Conservation (phyloP, 2,329 filamentous ascomycete genomes). For the Cladosporium sphaerospermum region DNA sequence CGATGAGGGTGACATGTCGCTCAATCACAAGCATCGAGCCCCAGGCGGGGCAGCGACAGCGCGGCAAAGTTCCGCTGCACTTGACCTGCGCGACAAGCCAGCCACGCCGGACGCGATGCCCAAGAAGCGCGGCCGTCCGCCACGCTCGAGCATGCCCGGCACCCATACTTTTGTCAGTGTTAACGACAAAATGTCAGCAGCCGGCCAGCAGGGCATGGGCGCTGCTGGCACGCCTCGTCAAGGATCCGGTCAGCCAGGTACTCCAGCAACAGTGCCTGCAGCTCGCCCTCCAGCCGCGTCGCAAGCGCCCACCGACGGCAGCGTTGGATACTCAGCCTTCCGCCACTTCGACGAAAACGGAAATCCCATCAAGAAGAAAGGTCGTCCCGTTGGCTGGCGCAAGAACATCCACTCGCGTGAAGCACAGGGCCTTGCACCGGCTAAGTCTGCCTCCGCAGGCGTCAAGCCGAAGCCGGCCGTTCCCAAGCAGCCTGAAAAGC, state of each 20-base stretch:
- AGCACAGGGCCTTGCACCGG: slow-evolving; percentile 23
- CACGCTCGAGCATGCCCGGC: slow-evolving; percentile 27
- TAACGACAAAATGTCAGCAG: neutral
- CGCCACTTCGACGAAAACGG: slow-evolving; percentile 28
- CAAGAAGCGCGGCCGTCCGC: slow-evolving; percentile 30
- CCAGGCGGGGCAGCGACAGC: neutral
- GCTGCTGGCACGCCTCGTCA: slow-evolving; percentile 2
- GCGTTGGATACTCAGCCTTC: slow-evolving; percentile 40
- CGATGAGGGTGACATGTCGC: slow-evolving; percentile 24
- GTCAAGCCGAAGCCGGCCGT: slow-evolving; percentile 12
- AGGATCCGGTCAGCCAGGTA: neutral
- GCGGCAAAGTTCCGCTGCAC: neutral
- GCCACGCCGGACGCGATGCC: slow-evolving; percentile 5
- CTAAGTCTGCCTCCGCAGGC: slow-evolving; percentile 9
- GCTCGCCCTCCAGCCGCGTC: neutral
- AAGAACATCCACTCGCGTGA: slow-evolving; percentile 41
- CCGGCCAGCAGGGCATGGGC: neutral
- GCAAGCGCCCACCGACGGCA: slow-evolving; percentile 9
- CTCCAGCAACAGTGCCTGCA: neutral
- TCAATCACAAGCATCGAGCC: neutral
- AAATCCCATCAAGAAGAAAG: slow-evolving; percentile 37
- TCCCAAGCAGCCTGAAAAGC: neutral
- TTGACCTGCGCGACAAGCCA: neutral
- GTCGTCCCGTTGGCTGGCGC: slow-evolving; percentile 45
- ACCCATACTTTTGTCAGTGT: slow-evolving; percentile 4